A percentile compares a stretch with the other conserved stretches of the same genome.
These are phyloP conservation scores for Lepidium sativum DNA, from an alignment of 345 rosid genomes.

Conservation along the genomic window DNA sequence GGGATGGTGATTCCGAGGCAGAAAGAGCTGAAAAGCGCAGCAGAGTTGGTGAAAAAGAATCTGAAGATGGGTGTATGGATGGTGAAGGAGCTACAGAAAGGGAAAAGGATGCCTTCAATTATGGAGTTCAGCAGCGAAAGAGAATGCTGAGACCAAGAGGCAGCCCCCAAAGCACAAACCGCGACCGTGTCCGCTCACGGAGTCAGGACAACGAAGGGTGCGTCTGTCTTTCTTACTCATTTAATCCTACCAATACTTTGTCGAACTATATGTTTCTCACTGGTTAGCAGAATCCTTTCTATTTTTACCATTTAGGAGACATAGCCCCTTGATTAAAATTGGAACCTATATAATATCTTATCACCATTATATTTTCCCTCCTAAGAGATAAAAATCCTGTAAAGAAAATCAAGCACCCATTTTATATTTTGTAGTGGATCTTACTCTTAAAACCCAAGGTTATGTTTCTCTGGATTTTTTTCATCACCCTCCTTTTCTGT, in stretches of 20 bases:
- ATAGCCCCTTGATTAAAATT: neutral
- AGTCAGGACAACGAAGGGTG: conserved; percentile 88
- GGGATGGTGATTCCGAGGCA: conserved; percentile 67
- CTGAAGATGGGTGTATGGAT: conserved; percentile 88
- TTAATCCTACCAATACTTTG: conserved; percentile 10
- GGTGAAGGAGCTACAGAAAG: conserved; percentile 68
- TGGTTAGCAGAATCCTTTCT: neutral
- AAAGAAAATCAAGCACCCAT: neutral
- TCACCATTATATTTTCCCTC: conserved; percentile 7
- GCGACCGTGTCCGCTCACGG: conserved; percentile 61
- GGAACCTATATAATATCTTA: conserved; percentile 6
- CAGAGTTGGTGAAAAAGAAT: conserved; percentile 58
- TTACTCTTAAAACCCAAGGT: neutral
- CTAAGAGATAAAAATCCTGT: neutral
- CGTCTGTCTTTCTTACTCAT: conserved; percentile 24
- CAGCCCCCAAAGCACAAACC: conserved; percentile 69
- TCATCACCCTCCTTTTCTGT: neutral
- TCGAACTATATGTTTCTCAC: conserved; percentile 3
- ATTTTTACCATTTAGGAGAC: conserved; percentile 11
- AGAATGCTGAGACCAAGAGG: conserved; percentile 94
- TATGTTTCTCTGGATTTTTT: neutral
- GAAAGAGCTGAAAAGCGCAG: conserved; percentile 80
- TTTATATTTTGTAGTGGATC: neutral
- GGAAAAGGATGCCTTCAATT: conserved; percentile 70
- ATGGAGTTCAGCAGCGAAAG: conserved; percentile 94